Conservation (phyloP, 352 stramenopile genomes). For the Pythium utonaiense region DNA sequence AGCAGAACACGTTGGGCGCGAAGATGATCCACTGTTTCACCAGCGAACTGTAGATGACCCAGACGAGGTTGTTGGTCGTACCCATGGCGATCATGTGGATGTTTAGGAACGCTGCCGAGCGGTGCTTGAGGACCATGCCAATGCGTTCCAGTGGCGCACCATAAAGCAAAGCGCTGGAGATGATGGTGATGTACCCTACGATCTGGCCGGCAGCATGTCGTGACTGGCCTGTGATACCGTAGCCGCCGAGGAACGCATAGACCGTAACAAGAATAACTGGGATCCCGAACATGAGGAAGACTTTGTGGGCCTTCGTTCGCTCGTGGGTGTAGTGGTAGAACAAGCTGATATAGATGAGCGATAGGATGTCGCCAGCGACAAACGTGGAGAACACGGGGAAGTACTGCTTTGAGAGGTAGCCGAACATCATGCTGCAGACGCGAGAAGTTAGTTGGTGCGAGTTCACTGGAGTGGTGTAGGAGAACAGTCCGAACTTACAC, state of each 20-base stretch:
- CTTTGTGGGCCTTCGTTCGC: constrained; percentile 34
- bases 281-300: constrained; percentile 20
- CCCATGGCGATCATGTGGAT: constrained; percentile 53
- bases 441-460: constrained; percentile 23
- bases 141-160: constrained; percentile 50
- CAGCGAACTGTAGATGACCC: constrained; percentile 46
- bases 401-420: constrained; percentile 39
- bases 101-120: constrained; percentile 44
- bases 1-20: constrained; percentile 42
- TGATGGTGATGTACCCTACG: constrained; percentile 36
- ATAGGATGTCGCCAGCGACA: constrained; percentile 33
- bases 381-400: constrained; percentile 50
- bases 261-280: constrained; percentile 26
- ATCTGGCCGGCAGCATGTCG: constrained; percentile 27
- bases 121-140: constrained; percentile 40
- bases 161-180: constrained; percentile 45
- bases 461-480: not conserved
- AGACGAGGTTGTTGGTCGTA: constrained; percentile 53
- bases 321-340: constrained; percentile 50
- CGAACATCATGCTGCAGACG: constrained; percentile 30
- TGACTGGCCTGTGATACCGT: constrained; percentile 30
- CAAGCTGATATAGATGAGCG: constrained; percentile 38
- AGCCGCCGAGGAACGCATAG: constrained; percentile 40
- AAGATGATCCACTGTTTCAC: constrained; percentile 49
- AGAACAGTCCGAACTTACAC: constrained; percentile 13